Evolutionary conservation across 1,139 yeast genomes (phyloP).

Genomic region (Casaregolazyma lundiana): DNA sequence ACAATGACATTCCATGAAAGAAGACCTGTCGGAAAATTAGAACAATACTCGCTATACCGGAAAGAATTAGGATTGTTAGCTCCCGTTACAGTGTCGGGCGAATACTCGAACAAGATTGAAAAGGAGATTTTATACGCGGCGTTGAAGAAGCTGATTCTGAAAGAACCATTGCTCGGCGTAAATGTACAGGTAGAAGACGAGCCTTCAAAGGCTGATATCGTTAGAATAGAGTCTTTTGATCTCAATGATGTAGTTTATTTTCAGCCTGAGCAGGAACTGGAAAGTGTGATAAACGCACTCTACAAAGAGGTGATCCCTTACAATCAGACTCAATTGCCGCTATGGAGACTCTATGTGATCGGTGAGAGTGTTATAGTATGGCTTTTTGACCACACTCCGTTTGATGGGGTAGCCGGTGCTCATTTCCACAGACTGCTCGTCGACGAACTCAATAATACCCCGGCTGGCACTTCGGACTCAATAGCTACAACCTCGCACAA

Average conservation of each 20-base stretch:
- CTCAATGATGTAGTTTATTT: slow-evolving; percentile 16
- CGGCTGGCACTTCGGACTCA: background rate
- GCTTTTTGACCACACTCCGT: slow-evolving; percentile 23
- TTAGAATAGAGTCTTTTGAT: slow-evolving; percentile 14
- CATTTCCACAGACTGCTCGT: slow-evolving; percentile 20
- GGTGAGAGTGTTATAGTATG: slow-evolving; percentile 16
- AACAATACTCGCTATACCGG: slow-evolving; percentile 18
- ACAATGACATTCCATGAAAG: background rate
- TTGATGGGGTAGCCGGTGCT: slow-evolving; percentile 25
- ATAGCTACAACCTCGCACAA: slow-evolving; percentile 5
- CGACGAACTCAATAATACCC: slow-evolving; percentile 8
- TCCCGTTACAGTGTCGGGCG: slow-evolving; percentile 18
- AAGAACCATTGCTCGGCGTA: slow-evolving; percentile 15
- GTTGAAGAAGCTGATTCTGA: slow-evolving; percentile 12
- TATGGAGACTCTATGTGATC: slow-evolving; percentile 22
- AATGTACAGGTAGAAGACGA: slow-evolving; percentile 10
- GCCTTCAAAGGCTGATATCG: slow-evolving; percentile 12
- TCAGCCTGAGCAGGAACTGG: slow-evolving; percentile 8
- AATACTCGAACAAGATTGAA: slow-evolving; percentile 15
- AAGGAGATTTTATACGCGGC: slow-evolving; percentile 17
- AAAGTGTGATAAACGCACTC: slow-evolving; percentile 11
- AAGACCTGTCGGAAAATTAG: slow-evolving; percentile 15
- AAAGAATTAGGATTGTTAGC: slow-evolving; percentile 14
- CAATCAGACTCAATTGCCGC: slow-evolving; percentile 15
- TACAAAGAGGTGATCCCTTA: slow-evolving; percentile 12